These are phyloP conservation scores for Excoecaria agallocha DNA, from an alignment of 345 rosid species.

Conservation along the genomic window DNA sequence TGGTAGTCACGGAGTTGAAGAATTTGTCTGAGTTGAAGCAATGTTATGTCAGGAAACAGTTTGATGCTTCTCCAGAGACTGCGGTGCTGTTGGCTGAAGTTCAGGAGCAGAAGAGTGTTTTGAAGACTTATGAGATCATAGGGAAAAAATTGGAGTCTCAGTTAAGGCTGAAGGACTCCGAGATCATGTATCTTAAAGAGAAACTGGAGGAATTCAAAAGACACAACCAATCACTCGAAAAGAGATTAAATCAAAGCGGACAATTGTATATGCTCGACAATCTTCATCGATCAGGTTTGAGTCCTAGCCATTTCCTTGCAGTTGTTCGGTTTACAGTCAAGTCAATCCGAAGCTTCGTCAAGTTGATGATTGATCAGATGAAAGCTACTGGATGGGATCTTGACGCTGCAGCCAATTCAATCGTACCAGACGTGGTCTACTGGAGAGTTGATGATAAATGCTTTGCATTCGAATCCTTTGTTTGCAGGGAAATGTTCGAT, in stretches of 20 bases:
- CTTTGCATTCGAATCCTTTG: slow-evolving; percentile 70
- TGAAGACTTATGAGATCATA: slow-evolving; percentile 57
- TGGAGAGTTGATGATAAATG: slow-evolving; percentile 69
- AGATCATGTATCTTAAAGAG: slow-evolving; percentile 59
- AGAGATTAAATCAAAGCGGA: slow-evolving; percentile 65
- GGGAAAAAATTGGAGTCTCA: slow-evolving; percentile 77
- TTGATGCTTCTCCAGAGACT: slow-evolving; percentile 54
- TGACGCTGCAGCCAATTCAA: slow-evolving; percentile 57
- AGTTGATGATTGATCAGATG: slow-evolving; percentile 59
- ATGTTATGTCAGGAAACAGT: slow-evolving; percentile 67
- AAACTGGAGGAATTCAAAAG: slow-evolving; percentile 45
- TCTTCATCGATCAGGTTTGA: slow-evolving; percentile 49
- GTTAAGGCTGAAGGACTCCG: slow-evolving; percentile 69
- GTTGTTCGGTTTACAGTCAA: slow-evolving; percentile 58
- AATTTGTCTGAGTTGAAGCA: slow-evolving; percentile 77
- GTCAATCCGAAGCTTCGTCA: slow-evolving; percentile 66
- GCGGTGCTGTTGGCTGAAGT: slow-evolving; percentile 60
- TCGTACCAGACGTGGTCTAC: slow-evolving; percentile 47
- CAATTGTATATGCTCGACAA: slow-evolving; percentile 49
- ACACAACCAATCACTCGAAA: slow-evolving; percentile 53
- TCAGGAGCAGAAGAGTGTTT: slow-evolving; percentile 64
- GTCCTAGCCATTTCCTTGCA: slow-evolving; percentile 47
- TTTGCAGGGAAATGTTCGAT: slow-evolving; percentile 73
- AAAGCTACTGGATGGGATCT: slow-evolving; percentile 68
- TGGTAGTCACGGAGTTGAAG: slow-evolving; percentile 58